A percentile compares a stretch with the other conserved stretches of the same genome.
Conservation (phyloP, 257 asterid species). For the Nicotiana otophora region DNA sequence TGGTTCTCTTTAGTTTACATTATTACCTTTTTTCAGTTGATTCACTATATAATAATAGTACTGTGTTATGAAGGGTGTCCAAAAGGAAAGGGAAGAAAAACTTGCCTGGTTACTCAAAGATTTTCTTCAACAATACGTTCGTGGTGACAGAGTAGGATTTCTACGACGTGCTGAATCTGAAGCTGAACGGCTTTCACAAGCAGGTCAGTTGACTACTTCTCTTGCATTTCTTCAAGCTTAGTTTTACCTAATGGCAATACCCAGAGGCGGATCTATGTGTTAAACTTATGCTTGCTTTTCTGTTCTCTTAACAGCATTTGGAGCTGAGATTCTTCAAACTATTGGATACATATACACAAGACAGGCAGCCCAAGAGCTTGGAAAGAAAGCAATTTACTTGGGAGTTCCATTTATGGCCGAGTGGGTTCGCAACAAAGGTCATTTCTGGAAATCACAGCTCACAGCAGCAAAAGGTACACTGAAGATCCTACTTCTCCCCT, state of each 20-base stretch:
- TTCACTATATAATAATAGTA: neutral
- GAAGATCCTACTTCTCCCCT: neutral
- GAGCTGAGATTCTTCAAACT: slow-evolving; percentile 63
- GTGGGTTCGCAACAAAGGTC: slow-evolving; percentile 89
- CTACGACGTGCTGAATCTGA: slow-evolving; percentile 64
- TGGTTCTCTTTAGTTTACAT: neutral
- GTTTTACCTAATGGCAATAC: no score
- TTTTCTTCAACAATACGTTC: slow-evolving; percentile 54
- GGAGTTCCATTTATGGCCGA: slow-evolving; percentile 70
- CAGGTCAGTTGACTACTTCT: slow-evolving; percentile 36
- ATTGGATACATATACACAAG: slow-evolving; percentile 83
- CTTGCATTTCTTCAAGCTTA: neutral
- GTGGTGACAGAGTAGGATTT: slow-evolving; percentile 76
- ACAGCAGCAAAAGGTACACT: slow-evolving; percentile 76
- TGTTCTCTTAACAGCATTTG: slow-evolving; percentile 45
- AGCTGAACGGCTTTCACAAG: slow-evolving; percentile 66
- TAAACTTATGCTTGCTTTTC: neutral
- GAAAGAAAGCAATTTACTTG: slow-evolving; percentile 61
- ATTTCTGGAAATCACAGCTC: slow-evolving; percentile 74
- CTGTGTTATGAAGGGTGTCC: slow-evolving; percentile 56
- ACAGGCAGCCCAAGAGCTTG: slow-evolving; percentile 71
- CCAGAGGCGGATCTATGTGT: no score
- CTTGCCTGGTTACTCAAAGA: slow-evolving; percentile 65
- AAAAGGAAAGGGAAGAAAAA: slow-evolving; percentile 85
- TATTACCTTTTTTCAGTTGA: neutral